Percentiles rank a stretch among this genome's conserved stretches.
These are phyloP conservation scores for Penstemon barbatus DNA, from an alignment of 257 asterid species.

Conservation along the genomic window DNA sequence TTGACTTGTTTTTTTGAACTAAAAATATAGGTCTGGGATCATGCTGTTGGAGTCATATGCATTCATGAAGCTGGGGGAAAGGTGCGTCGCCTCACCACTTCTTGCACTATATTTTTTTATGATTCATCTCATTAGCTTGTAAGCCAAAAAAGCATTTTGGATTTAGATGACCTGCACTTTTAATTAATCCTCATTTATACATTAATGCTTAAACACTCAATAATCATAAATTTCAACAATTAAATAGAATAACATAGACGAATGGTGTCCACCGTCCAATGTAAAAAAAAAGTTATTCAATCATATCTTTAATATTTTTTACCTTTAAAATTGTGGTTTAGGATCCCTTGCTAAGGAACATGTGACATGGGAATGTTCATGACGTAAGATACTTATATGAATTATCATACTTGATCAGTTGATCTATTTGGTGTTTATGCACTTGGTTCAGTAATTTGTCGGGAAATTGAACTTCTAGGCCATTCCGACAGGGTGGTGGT, in stretches of 20 bases:
- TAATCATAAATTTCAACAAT: neutral
- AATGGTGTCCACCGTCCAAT: neutral
- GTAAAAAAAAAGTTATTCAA: too few relatives aligned
- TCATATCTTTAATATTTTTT: too few relatives aligned
- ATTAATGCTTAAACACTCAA: too few relatives aligned
- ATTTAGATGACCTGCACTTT: neutral
- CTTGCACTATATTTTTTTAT: neutral
- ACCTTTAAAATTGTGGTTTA: too few relatives aligned
- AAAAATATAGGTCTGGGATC: constrained; percentile 83
- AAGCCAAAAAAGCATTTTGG: constrained; percentile 5
- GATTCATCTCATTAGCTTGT: constrained; percentile 21
- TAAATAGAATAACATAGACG: neutral
- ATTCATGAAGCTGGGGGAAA: constrained; percentile 92
- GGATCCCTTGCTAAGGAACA: neutral
- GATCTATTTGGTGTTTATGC: neutral
- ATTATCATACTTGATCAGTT: neutral
- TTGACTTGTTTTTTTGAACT: constrained; percentile 28
- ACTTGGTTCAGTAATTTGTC: neutral
- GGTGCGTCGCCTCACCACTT: constrained; percentile 40
- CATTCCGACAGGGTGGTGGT: neutral
- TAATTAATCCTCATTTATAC: neutral
- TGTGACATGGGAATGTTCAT: neutral
- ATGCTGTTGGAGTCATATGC: constrained; percentile 87
- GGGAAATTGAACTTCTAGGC: neutral
- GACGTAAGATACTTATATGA: neutral